phyloP scores from a whole-genome alignment of 257 asterid species.

The Capsicum pubescens region DNA sequence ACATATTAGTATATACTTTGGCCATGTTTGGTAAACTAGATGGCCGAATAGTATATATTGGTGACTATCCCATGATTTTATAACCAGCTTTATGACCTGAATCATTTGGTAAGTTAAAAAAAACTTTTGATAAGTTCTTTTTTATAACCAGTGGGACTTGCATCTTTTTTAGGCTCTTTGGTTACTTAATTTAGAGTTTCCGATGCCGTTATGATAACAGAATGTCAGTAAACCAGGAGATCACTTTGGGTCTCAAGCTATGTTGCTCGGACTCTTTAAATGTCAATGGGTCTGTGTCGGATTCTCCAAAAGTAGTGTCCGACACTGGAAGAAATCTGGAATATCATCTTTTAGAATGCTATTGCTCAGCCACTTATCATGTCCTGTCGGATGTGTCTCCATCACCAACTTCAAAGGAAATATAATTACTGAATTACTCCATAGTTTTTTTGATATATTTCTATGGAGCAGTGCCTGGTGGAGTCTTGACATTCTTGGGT shows the following conservation, averaged over 20 bases:
- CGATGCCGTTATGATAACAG: not conserved
- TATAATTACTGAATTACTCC: not conserved
- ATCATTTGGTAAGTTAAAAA: not conserved
- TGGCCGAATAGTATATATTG: too few relatives aligned
- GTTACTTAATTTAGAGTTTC: not conserved
- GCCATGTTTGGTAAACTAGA: too few relatives aligned
- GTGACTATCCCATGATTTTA: not conserved
- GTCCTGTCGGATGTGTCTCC: not conserved
- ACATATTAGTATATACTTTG: too few relatives aligned
- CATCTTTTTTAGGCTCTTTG: not conserved
- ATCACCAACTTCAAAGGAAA: not conserved
- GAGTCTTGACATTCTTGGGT: constrained; percentile 1
- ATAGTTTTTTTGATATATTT: not conserved
- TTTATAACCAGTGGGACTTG: not conserved
- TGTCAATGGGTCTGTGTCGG: too few relatives aligned
- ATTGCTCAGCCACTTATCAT: not conserved
- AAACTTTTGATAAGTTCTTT: not conserved
- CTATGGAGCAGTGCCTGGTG: not conserved
- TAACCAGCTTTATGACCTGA: constrained; percentile 27
- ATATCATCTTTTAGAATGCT: not conserved
- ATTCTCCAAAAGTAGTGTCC: too few relatives aligned
- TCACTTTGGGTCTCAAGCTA: constrained; percentile 1
- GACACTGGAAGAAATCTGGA: not conserved
- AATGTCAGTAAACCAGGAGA: not conserved
- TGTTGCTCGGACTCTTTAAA: too few relatives aligned